Evolutionary conservation across 2,329 filamentous ascomycete species (phyloP).

Genomic region (Cyphellophora europaea): DNA sequence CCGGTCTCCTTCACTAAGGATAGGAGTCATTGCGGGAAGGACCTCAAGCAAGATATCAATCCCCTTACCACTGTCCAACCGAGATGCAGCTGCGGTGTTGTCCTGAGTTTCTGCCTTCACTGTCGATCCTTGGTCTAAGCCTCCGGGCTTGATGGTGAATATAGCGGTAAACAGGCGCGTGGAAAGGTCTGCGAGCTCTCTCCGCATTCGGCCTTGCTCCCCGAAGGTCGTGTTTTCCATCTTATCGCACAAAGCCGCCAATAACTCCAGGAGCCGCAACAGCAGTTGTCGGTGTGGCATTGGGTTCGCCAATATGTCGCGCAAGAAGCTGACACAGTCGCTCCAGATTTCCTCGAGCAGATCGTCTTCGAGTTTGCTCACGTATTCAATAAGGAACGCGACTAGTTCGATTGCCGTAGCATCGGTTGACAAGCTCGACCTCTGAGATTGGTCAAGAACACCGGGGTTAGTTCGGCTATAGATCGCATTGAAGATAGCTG

Average conservation of each 20-base stretch:
- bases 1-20: slow-evolving; percentile 78
- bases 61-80: slow-evolving; percentile 59
- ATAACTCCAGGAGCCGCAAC: slow-evolving; percentile 77
- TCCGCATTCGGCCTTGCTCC: slow-evolving; percentile 83
- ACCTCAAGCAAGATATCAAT: slow-evolving; percentile 70
- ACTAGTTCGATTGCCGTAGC: slow-evolving; percentile 77
- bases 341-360: slow-evolving; percentile 97
- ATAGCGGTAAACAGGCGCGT: slow-evolving; percentile 81
- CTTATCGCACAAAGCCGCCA: slow-evolving; percentile 83
- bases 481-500: slow-evolving; percentile 89
- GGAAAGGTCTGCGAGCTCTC: slow-evolving; percentile 83
- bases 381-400: slow-evolving; percentile 83
- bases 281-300: slow-evolving; percentile 90
- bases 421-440: slow-evolving; percentile 80
- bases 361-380: slow-evolving; percentile 84
- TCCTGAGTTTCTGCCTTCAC: slow-evolving; percentile 18
- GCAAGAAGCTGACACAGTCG: slow-evolving; percentile 84
- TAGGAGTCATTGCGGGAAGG: slow-evolving; percentile 69
- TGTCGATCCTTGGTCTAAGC: slow-evolving; percentile 42
- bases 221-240: slow-evolving; percentile 97
- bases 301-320: slow-evolving; percentile 83
- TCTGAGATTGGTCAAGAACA: slow-evolving; percentile 67
- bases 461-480: slow-evolving; percentile 85
- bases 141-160: slow-evolving; percentile 78
- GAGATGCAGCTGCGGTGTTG: slow-evolving; percentile 15